Base-by-base conservation (phyloP, 2,329 filamentous ascomycete species). In the Ophiocordyceps unilateralis region DNA sequence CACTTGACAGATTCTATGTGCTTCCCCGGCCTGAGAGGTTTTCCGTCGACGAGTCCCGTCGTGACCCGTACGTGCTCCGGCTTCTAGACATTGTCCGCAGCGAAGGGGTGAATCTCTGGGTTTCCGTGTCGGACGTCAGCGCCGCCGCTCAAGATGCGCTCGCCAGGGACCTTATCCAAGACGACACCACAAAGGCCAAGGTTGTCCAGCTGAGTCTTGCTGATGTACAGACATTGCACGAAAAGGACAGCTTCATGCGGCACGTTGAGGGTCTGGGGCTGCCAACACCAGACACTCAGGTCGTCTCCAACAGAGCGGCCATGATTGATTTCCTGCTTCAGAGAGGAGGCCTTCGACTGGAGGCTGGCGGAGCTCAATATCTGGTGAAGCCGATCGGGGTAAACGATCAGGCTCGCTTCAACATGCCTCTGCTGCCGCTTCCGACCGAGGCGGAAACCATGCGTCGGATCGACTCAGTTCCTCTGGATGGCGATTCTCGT, bases 61-160 rank as follows among this genome's bases (percentile, higher is more conserved):
- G 21, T 7, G 62, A 66, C 17, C 58, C 58, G 1, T 85, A 87
- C 51, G 65, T 73, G 14, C 58, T 67, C 14, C 61, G 63, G 0
- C 56, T 87, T 4, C 55, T 82, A 2, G 59, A 72, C 9, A 67
- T 86, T 22, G 66, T 85, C 36, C 54, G 65, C 6, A 55, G 60
- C 1, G 79, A 87, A 48, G 64, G 68, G 0, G 69, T 83, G 5
- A 72, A 84, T 44, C 58, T 87, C 3, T 88, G 82, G 81, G 73
- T 87, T 3, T 78, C 75, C 19, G 84, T 81, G 51, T 84, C 81
- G 0, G 78, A 76, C n/a, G 75, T 81, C 9, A 68, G 71, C 1
- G 74, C 72, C 1, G 77, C 76, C 0, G 58, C 80, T 12, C 76
- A 82, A 51, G 82, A 87, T 54, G 81, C 75, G 0, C 58, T 70